Conservation (phyloP, 1,284 basidiomycete genomes). For the Ganoderma resinaceum region DNA sequence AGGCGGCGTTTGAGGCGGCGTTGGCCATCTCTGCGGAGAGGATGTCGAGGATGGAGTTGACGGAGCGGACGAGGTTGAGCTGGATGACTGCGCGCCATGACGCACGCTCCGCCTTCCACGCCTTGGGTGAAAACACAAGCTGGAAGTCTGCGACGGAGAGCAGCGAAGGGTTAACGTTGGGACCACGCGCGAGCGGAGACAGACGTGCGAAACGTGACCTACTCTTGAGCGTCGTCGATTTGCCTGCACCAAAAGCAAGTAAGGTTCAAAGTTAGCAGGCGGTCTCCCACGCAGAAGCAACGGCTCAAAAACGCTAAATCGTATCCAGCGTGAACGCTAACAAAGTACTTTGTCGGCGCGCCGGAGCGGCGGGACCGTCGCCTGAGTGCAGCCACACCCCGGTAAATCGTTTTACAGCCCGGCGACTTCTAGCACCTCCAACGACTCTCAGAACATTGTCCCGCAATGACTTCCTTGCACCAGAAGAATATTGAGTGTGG, state of each 20-base stretch:
- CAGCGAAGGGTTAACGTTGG: background rate
- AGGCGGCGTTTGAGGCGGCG: conserved; percentile 13
- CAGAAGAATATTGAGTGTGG: background rate
- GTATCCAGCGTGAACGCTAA: background rate
- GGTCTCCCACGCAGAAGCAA: background rate
- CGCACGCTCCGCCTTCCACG: conserved; percentile 61
- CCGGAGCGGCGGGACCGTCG: background rate
- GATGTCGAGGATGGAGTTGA: conserved; percentile 61
- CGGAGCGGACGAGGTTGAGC: conserved; percentile 68
- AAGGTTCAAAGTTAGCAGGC: background rate
- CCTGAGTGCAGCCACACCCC: background rate
- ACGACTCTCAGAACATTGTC: background rate
- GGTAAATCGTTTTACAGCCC: background rate
- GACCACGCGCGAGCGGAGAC: too few species aligned
- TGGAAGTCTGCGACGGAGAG: conserved; percentile 49
- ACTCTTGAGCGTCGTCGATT: conserved; percentile 43
- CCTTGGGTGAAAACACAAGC: conserved; percentile 56
- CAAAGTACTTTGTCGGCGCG: background rate
- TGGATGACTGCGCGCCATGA: conserved; percentile 72
- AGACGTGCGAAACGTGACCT: conserved; percentile 6
- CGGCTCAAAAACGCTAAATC: background rate
- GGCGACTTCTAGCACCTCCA: background rate
- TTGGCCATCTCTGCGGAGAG: conserved; percentile 52
- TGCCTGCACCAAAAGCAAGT: conserved; percentile 33
- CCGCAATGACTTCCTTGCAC: background rate